Percentiles rank a stretch among this genome's conserved stretches.
These are phyloP conservation scores for Aspergillus funiculosus DNA, from an alignment of 495 filamentous ascomycete genomes.

Conservation along the genomic window DNA sequence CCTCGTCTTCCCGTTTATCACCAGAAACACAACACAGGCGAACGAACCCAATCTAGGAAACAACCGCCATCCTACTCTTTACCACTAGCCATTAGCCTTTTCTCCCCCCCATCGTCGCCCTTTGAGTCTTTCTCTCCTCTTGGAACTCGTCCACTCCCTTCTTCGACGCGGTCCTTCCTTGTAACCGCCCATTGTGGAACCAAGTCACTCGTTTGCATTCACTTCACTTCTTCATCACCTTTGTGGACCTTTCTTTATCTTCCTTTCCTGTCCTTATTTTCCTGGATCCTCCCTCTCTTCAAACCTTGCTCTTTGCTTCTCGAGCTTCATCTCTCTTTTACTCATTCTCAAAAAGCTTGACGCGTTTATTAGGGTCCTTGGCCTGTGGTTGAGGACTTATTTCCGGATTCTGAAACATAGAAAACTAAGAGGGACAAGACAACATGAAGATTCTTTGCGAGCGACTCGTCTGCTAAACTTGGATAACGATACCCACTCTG, in stretches of 20 bases:
- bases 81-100: slow-evolving; percentile 2
- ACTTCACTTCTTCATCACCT: slow-evolving; percentile 15
- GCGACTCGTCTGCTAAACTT: slow-evolving; percentile 1
- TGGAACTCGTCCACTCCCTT: slow-evolving; percentile 8
- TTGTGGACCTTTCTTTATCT: slow-evolving; percentile 8
- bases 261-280: slow-evolving; percentile 4
- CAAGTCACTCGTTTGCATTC: slow-evolving; percentile 33
- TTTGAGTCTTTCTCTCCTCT: slow-evolving; percentile 5
- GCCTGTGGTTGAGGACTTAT: slow-evolving; percentile 17
- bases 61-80: slow-evolving; percentile 8
- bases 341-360: slow-evolving; percentile 22
- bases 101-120: slow-evolving; percentile 1
- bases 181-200: slow-evolving; percentile 13
- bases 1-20: background rate
- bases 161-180: slow-evolving; percentile 10
- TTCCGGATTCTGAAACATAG: background rate
- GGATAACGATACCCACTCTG: slow-evolving; percentile 6
- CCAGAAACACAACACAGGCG: no score
- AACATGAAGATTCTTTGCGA: slow-evolving; percentile 14
- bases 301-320: slow-evolving; percentile 3
- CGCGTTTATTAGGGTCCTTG: slow-evolving; percentile 10
- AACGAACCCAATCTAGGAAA: slow-evolving; percentile 3
- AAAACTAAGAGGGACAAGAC: slow-evolving; percentile 1
- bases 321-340: slow-evolving; percentile 12
- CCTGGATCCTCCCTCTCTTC: background rate